A percentile compares a stretch with the other conserved stretches of the same genome.
phyloP scores from a whole-genome alignment of 2,329 filamentous ascomycete species.

The Dactylella cylindrospora region DNA sequence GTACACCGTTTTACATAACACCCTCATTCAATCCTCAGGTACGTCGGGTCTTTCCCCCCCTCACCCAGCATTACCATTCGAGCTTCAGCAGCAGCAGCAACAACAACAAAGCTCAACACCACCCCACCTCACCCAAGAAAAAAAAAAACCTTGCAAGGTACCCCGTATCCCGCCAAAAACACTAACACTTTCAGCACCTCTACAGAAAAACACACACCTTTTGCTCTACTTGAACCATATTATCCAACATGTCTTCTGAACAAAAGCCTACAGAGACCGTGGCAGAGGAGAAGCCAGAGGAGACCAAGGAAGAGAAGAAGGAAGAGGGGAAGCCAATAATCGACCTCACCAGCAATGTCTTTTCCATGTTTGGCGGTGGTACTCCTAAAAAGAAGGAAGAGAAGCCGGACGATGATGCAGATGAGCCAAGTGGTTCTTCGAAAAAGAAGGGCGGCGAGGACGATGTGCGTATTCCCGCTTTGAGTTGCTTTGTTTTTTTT shows the following conservation, averaged over 20 bases:
- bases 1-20: too few species aligned
- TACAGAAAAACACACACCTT: not conserved
- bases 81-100: too few species aligned
- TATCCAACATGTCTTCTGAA: constrained; percentile 38
- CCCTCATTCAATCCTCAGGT: too few species aligned
- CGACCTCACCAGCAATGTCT: constrained; percentile 59
- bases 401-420: constrained; percentile 70
- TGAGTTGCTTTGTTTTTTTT: constrained; percentile 15
- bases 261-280: constrained; percentile 45
- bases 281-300: constrained; percentile 37
- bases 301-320: constrained; percentile 43
- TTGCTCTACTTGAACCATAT: too few species aligned
- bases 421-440: constrained; percentile 56
- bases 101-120: too few species aligned
- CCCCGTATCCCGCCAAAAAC: too few species aligned
- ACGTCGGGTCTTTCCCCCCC: too few species aligned
- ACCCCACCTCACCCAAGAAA: too few species aligned
- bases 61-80: too few species aligned
- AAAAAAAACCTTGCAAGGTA: too few species aligned
- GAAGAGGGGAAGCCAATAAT: constrained; percentile 13
- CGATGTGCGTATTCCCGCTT: constrained; percentile 52
- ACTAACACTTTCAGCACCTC: too few species aligned
- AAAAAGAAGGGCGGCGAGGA: constrained; percentile 61
- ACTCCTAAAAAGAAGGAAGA: constrained; percentile 96
- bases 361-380: constrained; percentile 98